phyloP scores from a whole-genome alignment of 768 basidiomycete species.

The Pulveroboletus sp. region DNA sequence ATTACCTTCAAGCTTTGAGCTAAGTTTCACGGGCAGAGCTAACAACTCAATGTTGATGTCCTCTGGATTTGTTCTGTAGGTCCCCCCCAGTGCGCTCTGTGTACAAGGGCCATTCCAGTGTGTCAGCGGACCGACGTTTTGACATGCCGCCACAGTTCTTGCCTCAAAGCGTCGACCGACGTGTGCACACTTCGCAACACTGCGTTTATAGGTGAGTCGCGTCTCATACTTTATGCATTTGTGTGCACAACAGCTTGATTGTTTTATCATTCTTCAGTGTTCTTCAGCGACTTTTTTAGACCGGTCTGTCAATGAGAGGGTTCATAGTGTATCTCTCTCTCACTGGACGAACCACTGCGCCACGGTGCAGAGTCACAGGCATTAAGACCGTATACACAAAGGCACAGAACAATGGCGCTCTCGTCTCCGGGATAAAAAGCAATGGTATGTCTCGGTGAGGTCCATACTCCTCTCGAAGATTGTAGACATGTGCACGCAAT shows the following conservation, averaged over 20 bases:
- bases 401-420: slow-evolving; percentile 6
- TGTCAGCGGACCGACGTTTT: background rate
- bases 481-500: slow-evolving; percentile 16
- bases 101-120: slow-evolving; percentile 10
- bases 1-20: background rate
- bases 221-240: slow-evolving; percentile 5
- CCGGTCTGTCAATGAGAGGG: background rate
- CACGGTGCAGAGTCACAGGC: background rate
- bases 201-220: slow-evolving; percentile 4
- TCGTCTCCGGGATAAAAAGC: slow-evolving; percentile 13
- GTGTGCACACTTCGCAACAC: background rate
- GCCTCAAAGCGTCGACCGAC: slow-evolving; percentile 2
- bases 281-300: background rate
- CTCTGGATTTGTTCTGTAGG: slow-evolving; percentile 4
- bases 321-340: slow-evolving; percentile 1
- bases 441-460: slow-evolving; percentile 12
- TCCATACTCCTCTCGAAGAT: slow-evolving; percentile 7
- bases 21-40: background rate
- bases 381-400: background rate
- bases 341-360: slow-evolving; percentile 11
- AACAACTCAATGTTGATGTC: background rate
- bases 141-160: slow-evolving; percentile 23
- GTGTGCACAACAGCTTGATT: background rate
- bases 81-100: background rate
- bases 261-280: background rate